Base-by-base conservation (phyloP, 2,329 filamentous ascomycete species). In the Ascochyta clinopodiicola region DNA sequence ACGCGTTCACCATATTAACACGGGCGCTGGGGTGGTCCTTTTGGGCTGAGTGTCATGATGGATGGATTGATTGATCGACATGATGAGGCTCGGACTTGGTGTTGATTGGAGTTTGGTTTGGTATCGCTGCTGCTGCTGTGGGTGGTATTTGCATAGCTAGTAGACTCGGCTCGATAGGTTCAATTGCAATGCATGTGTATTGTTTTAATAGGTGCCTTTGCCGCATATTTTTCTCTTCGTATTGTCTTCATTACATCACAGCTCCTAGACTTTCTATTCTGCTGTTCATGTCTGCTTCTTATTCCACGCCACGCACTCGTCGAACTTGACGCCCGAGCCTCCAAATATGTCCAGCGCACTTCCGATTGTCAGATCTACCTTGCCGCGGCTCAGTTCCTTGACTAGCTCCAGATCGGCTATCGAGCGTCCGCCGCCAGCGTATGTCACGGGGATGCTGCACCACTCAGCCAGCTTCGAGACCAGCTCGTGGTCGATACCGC, bases 311-410 rank as follows among this genome's bases (percentile, higher is more conserved):
- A 96, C 88, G 74, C 94, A 98, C 53, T 97, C 93, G 31, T 90
- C 88, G 71, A 98, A 92, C 59, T 84, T 91, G 49, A 97, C 92
- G 1, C 91, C 90, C 17, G 81, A 86, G 1, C 95, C 95, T 8
- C 95, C 95, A 75, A 99, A 99, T 63, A 96, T 92, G 78, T 99
- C 95, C 67, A 99, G 78, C 1, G 95, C 95, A 74, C 95, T 98
- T 12, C 95, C 95, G 71, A 98, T 98, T 0, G 95, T 99, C 66
- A 99, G 80, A 72, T 99, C 93, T 21, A 98, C 88, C 72, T 87
- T 91, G 25, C 92, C 92, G 32, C 78, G 75, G 75, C 94, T 97
- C 61, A 96, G 80, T 37, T 78, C 77, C 78, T 92, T 89, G 9
- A 99, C 95, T 32, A 86, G 82, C 56, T 95, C 90, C 25, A 99